phyloP scores from a whole-genome alignment of 495 filamentous ascomycete species.

The Bacidia rubella region DNA sequence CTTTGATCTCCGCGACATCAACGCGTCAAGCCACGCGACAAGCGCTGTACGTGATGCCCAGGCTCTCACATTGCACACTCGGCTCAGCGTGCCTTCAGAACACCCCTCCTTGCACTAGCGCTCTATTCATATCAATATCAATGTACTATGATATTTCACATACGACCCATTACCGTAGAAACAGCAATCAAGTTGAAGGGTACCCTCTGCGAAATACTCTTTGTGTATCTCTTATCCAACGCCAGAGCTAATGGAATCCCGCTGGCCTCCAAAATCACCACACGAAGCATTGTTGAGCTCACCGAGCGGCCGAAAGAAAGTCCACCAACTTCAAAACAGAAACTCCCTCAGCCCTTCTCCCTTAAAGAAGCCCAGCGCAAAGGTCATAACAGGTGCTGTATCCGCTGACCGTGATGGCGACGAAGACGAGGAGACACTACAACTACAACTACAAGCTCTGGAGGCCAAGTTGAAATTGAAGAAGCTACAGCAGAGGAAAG shows the following conservation, averaged over 20 bases:
- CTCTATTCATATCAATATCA: too few species aligned
- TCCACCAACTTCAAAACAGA: constrained; percentile 49
- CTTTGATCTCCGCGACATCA: too few species aligned
- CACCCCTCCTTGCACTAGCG: too few species aligned
- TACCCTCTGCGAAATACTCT: neutral
- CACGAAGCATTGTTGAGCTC: constrained; percentile 73
- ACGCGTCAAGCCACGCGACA: too few species aligned
- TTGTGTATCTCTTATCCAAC: neutral
- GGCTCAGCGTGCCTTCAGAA: too few species aligned
- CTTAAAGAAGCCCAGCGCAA: constrained; percentile 34
- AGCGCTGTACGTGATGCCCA: too few species aligned
- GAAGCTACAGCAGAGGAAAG: constrained; percentile 52
- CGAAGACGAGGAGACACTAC: constrained; percentile 81
- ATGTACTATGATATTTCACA: too few species aligned
- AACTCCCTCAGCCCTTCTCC: constrained; percentile 55
- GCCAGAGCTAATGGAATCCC: constrained; percentile 25
- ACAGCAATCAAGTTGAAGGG: too few species aligned
- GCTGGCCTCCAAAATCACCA: constrained; percentile 82
- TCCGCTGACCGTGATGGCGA: constrained; percentile 44
- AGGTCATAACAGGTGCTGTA: constrained; percentile 24
- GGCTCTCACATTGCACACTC: too few species aligned
- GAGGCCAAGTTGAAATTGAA: constrained; percentile 82
- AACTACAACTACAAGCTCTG: constrained; percentile 72
- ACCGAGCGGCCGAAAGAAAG: constrained; percentile 59
- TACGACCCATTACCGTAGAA: too few species aligned